phyloP scores from a whole-genome alignment of 768 basidiomycete species.

The Naganishia friedmannii region DNA sequence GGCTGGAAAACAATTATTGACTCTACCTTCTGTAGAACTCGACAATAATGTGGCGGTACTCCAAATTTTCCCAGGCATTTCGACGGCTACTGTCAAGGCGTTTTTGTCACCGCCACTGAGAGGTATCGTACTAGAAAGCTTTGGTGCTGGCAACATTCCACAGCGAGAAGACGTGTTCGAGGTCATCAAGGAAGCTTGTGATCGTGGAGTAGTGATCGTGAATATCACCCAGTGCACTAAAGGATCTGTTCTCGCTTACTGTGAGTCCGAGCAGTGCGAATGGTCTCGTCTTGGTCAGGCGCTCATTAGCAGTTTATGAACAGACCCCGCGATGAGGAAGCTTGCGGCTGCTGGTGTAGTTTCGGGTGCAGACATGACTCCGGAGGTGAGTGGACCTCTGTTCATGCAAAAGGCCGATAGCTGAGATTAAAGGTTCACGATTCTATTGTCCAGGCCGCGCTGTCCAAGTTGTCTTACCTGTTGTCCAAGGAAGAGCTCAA shows the following conservation, averaged over 20 bases:
- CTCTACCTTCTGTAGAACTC: conserved; percentile 22
- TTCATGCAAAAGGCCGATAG: too few relatives aligned
- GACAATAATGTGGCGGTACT: conserved; percentile 30
- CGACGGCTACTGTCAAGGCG: conserved; percentile 67
- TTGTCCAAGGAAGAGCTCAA: conserved; percentile 62
- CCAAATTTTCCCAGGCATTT: conserved; percentile 76
- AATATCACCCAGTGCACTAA: conserved; percentile 87
- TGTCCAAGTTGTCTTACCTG: conserved; percentile 84
- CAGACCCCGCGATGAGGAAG: conserved; percentile 27
- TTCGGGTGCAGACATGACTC: conserved; percentile 87
- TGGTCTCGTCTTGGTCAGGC: conserved; percentile 62
- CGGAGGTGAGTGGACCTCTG: conserved; percentile 63
- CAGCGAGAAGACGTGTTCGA: conserved; percentile 70
- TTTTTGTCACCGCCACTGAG: conserved; percentile 67
- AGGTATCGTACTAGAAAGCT: conserved; percentile 85
- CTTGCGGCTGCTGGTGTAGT: conserved; percentile 63
- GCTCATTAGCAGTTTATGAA: conserved; percentile 41
- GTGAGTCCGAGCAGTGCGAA: conserved; percentile 8
- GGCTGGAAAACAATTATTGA: too few relatives aligned
- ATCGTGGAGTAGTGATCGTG: conserved; percentile 73
- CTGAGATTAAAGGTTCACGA: not conserved
- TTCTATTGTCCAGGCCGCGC: conserved; percentile 64
- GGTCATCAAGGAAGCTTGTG: conserved; percentile 76
- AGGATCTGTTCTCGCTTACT: conserved; percentile 66
- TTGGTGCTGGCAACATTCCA: conserved; percentile 89